A percentile compares a stretch with the other conserved stretches of the same genome.
phyloP scores from a whole-genome alignment of 225 moss, liverwort and hornwort species.

The Asterella californica region DNA sequence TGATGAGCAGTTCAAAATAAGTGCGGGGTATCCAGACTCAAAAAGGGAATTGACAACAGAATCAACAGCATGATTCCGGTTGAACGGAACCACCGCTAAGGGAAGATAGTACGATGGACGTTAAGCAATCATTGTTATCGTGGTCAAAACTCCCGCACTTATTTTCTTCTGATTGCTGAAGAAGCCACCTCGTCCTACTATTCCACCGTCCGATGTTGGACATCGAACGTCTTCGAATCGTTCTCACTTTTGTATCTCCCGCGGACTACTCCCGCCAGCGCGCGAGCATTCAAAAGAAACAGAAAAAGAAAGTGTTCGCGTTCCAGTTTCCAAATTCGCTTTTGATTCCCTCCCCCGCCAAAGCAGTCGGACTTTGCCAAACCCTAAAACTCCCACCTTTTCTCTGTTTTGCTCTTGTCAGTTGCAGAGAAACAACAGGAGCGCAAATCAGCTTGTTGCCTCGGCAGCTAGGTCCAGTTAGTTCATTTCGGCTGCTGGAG shows the following conservation, averaged over 20 bases:
- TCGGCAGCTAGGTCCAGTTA: neutral
- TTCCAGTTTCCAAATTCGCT: neutral
- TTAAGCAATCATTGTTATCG: too few species aligned
- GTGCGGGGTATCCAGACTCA: too few species aligned
- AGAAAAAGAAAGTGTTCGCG: neutral
- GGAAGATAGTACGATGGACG: too few species aligned
- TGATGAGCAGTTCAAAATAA: too few species aligned
- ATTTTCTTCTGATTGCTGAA: too few species aligned
- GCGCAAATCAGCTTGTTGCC: neutral
- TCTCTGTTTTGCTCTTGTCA: neutral
- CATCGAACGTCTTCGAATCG: neutral
- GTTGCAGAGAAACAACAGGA: neutral
- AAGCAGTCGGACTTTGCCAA: neutral
- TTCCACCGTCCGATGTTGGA: neutral
- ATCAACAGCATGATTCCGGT: too few species aligned
- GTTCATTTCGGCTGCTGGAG: slow-evolving; percentile 15
- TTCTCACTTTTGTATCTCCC: neutral
- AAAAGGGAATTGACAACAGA: too few species aligned
- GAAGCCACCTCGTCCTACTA: too few species aligned
- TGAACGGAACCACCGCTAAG: too few species aligned
- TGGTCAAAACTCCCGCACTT: too few species aligned
- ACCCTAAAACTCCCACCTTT: slow-evolving; percentile 6
- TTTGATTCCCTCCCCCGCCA: slow-evolving; percentile 6
- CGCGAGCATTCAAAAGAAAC: neutral
- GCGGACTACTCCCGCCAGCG: neutral